Percentiles rank a stretch among this genome's conserved stretches.
Evolutionary conservation across 768 basidiomycete genomes (phyloP).

Genomic region (Rhodotorula sphaerocarpa): DNA sequence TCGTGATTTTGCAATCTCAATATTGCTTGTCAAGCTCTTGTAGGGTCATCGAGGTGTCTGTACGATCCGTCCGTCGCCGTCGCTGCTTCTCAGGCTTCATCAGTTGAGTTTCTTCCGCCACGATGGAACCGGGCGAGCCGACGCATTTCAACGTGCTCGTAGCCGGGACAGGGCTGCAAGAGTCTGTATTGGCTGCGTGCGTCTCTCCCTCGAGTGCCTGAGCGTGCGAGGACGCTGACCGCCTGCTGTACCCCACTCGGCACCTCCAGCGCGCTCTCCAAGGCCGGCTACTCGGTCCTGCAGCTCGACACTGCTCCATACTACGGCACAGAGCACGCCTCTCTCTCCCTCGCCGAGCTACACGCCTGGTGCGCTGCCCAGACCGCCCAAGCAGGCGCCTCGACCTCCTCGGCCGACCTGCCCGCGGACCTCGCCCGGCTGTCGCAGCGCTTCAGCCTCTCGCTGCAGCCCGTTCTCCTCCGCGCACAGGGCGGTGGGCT

Average conservation of each 20-base stretch:
- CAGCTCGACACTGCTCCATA: slow-evolving; percentile 77
- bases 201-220: slow-evolving; percentile 40
- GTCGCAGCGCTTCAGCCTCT: slow-evolving; percentile 72
- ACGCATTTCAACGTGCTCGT: slow-evolving; percentile 47
- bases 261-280: slow-evolving; percentile 82
- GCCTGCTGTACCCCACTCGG: no score
- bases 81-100: no score
- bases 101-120: no score
- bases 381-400: background rate
- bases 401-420: background rate
- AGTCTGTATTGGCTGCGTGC: slow-evolving; percentile 84
- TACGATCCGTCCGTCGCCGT: no score
- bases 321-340: slow-evolving; percentile 78
- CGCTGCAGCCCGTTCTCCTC: slow-evolving; percentile 72
- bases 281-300: slow-evolving; percentile 75
- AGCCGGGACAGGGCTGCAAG: slow-evolving; percentile 53
- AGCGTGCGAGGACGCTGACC: no score
- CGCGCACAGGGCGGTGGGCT: slow-evolving; percentile 72
- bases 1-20: no score
- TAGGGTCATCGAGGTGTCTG: no score
- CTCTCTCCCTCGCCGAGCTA: slow-evolving; percentile 72
- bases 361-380: slow-evolving; percentile 54
- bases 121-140: slow-evolving; percentile 28
- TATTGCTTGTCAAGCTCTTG: no score
- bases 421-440: slow-evolving; percentile 48